Evolutionary conservation across 2,329 filamentous ascomycete genomes (phyloP).

Genomic region (Hirsutella minnesotensis): DNA sequence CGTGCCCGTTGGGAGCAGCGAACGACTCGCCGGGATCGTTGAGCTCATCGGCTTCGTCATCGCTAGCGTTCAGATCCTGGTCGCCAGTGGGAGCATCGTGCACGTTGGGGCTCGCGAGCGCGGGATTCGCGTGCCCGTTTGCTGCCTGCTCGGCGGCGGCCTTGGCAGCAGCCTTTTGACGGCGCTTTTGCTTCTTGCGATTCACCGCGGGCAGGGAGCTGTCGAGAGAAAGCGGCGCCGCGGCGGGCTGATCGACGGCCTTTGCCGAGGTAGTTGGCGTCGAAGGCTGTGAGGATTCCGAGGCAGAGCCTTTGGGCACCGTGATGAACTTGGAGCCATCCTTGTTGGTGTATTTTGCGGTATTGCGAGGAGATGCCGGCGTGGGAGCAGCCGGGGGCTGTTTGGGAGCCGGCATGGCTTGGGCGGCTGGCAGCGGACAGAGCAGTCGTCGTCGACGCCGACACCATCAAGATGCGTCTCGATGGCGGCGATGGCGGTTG

Average conservation of each 20-base stretch:
- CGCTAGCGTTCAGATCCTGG: conserved; percentile 37
- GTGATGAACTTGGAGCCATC: conserved; percentile 60
- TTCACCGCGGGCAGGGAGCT: conserved; percentile 49
- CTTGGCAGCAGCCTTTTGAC: conserved; percentile 72
- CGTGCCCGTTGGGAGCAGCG: conserved; percentile 19
- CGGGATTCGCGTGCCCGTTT: conserved; percentile 29
- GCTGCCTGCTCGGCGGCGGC: conserved; percentile 32
- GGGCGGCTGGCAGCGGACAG: conserved; percentile 17
- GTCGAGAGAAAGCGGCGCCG: conserved; percentile 14
- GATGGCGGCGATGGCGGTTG: neutral
- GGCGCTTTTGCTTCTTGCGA: conserved; percentile 89
- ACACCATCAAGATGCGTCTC: conserved; percentile 23
- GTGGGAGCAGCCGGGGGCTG: conserved; percentile 35
- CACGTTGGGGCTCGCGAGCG: conserved; percentile 12
- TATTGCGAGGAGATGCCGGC: conserved; percentile 40
- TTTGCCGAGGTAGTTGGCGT: conserved; percentile 32
- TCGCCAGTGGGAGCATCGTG: conserved; percentile 19
- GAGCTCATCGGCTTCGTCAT: conserved; percentile 36
- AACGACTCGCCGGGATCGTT: conserved; percentile 18
- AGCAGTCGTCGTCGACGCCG: conserved; percentile 10
- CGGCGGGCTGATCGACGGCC: conserved; percentile 15
- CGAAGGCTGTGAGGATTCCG: conserved; percentile 42
- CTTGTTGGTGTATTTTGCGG: conserved; percentile 54
- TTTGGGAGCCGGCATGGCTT: conserved; percentile 40
- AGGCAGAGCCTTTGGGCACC: conserved; percentile 42